Evolutionary conservation across 306 rosid genomes (phyloP), one percentile per base, ranked within the genome.

Genomic region (Urtica urens): DNA sequence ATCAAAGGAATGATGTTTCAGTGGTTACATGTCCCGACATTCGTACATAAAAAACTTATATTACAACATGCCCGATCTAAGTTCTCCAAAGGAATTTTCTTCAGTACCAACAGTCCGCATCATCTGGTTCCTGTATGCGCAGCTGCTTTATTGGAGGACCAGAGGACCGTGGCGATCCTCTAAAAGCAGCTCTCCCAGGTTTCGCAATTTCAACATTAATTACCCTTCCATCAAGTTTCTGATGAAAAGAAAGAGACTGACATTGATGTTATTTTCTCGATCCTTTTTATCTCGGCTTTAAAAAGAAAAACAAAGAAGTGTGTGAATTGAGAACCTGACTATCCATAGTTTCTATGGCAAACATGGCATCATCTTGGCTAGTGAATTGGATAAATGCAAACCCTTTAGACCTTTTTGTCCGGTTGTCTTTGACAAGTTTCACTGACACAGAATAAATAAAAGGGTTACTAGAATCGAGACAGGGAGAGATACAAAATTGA

Each of bases 91-190:
- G n/a, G n/a, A n/a, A n/a, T n/a, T n/a, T n/a, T n/a, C n/a, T n/a
- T 78, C 74, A 84, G 73, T 90, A 90, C 97, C 97, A 90, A 67
- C 87, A 90, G 66, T 90, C 97, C 23, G 54, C 74, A 34, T 59
- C 93, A 37, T 57, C 92, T 59, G 60, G 74, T 39, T 35, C 73
- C 22, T 56, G 72, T 37, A 74, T 35, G 58, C 57, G 68, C 60
- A 57, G 68, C 66, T 38, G 78, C 74, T 70, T 63, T 63, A 64
- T 74, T 25, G 87, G 95, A 38, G 88, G 93, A 20, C 97, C 95
- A 9, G 82, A 50, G 54, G 93, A 59, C 70, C 21, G 72, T 7
- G 67, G 78, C 51, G 54, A 57, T 58, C 47, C 70, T 38, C 62
- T 61, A 33, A 68, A 68, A 48, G 72, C 71, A 40, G 59, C 74